Percentiles rank a stretch among this genome's conserved stretches.
Evolutionary conservation across 1,284 basidiomycete species (phyloP).

Genomic region (Rhodotorula sp.): DNA sequence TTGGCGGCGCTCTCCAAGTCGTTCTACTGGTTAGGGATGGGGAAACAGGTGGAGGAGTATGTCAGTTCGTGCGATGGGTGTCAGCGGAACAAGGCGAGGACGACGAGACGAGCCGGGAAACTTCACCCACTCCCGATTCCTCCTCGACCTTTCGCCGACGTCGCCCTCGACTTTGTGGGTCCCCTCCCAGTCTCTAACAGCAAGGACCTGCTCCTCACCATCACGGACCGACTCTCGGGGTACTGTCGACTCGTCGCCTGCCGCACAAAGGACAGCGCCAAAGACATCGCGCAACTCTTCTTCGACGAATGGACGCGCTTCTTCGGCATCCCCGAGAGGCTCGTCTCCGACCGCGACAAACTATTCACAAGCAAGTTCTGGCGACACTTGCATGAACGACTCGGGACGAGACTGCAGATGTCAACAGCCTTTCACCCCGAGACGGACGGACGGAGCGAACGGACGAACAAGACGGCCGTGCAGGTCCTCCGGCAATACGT

Average conservation of each 20-base stretch:
- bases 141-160: not conserved
- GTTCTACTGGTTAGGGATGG: slow-evolving; percentile 55
- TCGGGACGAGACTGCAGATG: slow-evolving; percentile 45
- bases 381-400: slow-evolving; percentile 1
- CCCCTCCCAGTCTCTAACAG: slow-evolving; percentile 49
- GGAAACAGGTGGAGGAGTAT: not conserved
- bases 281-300: slow-evolving; percentile 48
- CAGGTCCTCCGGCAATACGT: slow-evolving; percentile 12
- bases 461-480: slow-evolving; percentile 22
- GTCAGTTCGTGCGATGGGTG: slow-evolving; percentile 20
- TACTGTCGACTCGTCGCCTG: slow-evolving; percentile 51
- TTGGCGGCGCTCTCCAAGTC: slow-evolving; percentile 45
- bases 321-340: slow-evolving; percentile 47
- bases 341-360: slow-evolving; percentile 44
- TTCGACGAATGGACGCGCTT: slow-evolving; percentile 45
- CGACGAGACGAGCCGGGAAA: slow-evolving; percentile 9
- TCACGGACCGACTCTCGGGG: slow-evolving; percentile 50
- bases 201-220: slow-evolving; percentile 51
- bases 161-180: slow-evolving; percentile 46
- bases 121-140: slow-evolving; percentile 21
- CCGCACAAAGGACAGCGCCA: slow-evolving; percentile 49
- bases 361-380: slow-evolving; percentile 45
- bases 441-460: slow-evolving; percentile 44
- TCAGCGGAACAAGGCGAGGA: slow-evolving; percentile 25
- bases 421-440: slow-evolving; percentile 55